phyloP scores from a whole-genome alignment of 106 monocot species.

The Dioscorea dumetorum region DNA sequence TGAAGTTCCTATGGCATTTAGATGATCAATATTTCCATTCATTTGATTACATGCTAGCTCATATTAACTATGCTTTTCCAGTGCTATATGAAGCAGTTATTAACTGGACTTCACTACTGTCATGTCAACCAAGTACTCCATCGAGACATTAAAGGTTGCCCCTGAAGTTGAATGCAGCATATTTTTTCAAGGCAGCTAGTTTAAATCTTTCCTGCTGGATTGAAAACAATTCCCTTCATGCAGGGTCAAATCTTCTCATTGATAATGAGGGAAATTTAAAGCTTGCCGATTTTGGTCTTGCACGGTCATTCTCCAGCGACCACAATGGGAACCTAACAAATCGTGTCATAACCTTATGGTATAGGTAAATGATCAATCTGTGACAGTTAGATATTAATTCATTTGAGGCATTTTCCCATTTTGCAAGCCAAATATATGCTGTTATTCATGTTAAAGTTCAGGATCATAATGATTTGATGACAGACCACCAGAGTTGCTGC shows the following conservation, averaged over 20 bases:
- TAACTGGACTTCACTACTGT: constrained; percentile 96
- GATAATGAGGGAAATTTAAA: constrained; percentile 97
- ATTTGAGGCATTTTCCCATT: too few relatives aligned
- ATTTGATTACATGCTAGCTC: neutral
- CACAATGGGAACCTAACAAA: constrained; percentile 92
- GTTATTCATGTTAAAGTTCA: constrained; percentile 6
- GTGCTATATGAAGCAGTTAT: constrained; percentile 97
- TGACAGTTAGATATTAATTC: too few relatives aligned
- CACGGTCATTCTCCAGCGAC: constrained; percentile 84
- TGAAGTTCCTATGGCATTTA: neutral
- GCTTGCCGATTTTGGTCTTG: constrained; percentile 99
- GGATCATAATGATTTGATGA: constrained; percentile 14
- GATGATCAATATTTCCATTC: neutral
- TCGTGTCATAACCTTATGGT: constrained; percentile 98
- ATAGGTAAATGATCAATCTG: constrained; percentile 45
- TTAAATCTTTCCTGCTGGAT: neutral
- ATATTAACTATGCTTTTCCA: constrained; percentile 11
- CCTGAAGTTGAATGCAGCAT: neutral
- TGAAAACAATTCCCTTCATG: neutral
- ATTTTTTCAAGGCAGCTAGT: neutral
- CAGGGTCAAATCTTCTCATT: constrained; percentile 94
- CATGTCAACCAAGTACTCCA: constrained; percentile 99
- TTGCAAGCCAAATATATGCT: too few relatives aligned
- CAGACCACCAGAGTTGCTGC: constrained; percentile 94
- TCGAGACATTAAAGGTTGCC: constrained; percentile 92